Evolutionary conservation across 805 yeast genomes (phyloP).

Genomic region (Candida gorgasii): DNA sequence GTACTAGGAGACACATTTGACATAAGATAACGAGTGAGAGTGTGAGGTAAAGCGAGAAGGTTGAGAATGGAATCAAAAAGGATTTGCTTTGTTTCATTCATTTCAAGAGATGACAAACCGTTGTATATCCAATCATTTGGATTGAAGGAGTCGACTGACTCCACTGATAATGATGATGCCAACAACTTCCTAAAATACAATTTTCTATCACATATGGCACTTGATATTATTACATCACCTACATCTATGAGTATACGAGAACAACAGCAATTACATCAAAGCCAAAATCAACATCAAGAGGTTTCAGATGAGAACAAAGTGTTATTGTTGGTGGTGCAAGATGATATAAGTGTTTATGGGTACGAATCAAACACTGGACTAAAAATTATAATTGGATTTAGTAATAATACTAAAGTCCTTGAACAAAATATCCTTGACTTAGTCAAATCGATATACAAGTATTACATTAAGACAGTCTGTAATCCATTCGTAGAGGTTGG

Average conservation of each 20-base stretch:
- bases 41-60: background rate
- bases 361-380: constrained; percentile 67
- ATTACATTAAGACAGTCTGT: constrained; percentile 56
- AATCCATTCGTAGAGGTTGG: constrained; percentile 54
- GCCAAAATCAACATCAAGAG: constrained; percentile 12
- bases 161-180: constrained; percentile 20
- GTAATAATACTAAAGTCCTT: constrained; percentile 15
- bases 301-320: constrained; percentile 20
- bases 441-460: constrained; percentile 46
- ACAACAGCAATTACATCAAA: constrained; percentile 27
- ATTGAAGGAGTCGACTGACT: constrained; percentile 1
- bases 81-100: constrained; percentile 56
- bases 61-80: constrained; percentile 16
- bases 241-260: constrained; percentile 39
- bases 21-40: constrained; percentile 6
- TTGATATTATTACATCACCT: constrained; percentile 66
- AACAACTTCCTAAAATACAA: constrained; percentile 60
- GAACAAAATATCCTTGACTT: constrained; percentile 20
- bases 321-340: constrained; percentile 62
- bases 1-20: constrained; percentile 15
- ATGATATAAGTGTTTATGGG: constrained; percentile 67
- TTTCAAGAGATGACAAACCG: constrained; percentile 60
- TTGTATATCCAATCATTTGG: constrained; percentile 57
- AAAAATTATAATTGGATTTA: constrained; percentile 59
- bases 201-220: constrained; percentile 73